phyloP scores from a whole-genome alignment of 2,329 filamentous ascomycete species.

The Colletotrichum ledebouriae region DNA sequence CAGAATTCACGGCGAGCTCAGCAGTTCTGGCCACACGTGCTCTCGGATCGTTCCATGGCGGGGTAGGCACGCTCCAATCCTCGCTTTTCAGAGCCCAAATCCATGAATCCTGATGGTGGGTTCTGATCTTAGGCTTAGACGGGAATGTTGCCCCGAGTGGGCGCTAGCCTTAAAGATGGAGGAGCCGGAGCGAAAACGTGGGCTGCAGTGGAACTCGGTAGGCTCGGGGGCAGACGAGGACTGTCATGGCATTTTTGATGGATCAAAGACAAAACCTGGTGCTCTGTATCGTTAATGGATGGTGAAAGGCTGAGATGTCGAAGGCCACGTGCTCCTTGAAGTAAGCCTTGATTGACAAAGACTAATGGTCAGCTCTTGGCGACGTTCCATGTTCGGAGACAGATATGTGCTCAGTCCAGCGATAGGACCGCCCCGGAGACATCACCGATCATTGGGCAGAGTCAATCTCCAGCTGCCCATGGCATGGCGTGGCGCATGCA shows the following conservation, averaged over 20 bases:
- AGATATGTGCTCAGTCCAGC: conserved; percentile 18
- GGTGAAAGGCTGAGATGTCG: neutral
- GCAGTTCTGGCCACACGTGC: too few species aligned
- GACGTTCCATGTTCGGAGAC: neutral
- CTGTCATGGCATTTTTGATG: neutral
- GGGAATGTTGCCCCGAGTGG: conserved; percentile 4
- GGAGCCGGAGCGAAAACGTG: conserved; percentile 16
- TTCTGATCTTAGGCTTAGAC: neutral
- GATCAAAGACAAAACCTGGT: neutral
- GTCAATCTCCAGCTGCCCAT: conserved; percentile 31
- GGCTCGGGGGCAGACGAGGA: neutral
- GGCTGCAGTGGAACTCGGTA: conserved; percentile 4
- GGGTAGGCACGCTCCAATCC: too few species aligned
- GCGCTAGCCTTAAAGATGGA: conserved; percentile 29
- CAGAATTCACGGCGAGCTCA: too few species aligned
- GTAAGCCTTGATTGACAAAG: neutral
- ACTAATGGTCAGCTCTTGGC: neutral
- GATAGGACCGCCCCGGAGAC: conserved; percentile 15
- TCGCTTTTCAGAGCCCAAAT: too few species aligned
- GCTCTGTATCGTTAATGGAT: accelerated
- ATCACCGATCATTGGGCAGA: neutral
- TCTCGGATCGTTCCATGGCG: too few species aligned
- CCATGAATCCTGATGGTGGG: neutral
- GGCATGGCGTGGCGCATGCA: conserved; percentile 18
- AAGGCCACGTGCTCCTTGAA: neutral